These are phyloP conservation scores for Curvularia spicifera DNA, from an alignment of 2,329 filamentous ascomycete species.

Conservation along the genomic window DNA sequence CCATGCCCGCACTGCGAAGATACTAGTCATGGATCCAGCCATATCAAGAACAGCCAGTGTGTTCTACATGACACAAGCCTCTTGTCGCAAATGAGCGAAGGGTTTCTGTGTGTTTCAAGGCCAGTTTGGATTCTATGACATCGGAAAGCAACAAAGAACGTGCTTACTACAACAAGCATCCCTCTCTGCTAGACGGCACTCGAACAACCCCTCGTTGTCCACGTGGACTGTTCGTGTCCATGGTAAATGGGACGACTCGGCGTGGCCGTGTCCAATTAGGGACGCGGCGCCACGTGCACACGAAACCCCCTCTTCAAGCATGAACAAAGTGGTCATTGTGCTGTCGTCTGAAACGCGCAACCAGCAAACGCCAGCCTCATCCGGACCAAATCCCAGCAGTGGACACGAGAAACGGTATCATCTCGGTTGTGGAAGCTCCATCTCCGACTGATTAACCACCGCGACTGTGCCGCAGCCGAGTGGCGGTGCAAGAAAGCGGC, in stretches of 20 bases:
- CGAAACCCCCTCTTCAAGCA: conserved; percentile 6
- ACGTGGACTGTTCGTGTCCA: background rate
- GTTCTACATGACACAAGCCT: too few species aligned
- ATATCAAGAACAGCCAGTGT: too few species aligned
- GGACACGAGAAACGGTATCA: background rate
- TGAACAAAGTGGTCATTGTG: conserved; percentile 13
- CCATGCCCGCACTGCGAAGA: too few species aligned
- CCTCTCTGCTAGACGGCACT: too few species aligned
- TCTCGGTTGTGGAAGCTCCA: background rate
- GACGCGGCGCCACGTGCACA: background rate
- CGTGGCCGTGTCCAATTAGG: background rate
- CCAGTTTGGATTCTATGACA: too few species aligned
- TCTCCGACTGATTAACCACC: background rate
- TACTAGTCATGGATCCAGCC: too few species aligned
- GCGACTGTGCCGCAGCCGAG: background rate
- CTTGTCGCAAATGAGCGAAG: too few species aligned
- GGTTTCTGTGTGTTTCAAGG: too few species aligned
- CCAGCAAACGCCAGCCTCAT: conserved; percentile 12
- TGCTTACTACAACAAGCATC: too few species aligned
- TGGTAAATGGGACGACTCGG: conserved; percentile 5
- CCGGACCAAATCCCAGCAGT: background rate
- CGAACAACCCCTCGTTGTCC: background rate
- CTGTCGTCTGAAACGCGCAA: conserved; percentile 12
- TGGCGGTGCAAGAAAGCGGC: conserved; percentile 7
- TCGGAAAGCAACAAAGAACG: too few species aligned